Base-by-base conservation (phyloP, 345 rosid species). In the Ceriops decandra region DNA sequence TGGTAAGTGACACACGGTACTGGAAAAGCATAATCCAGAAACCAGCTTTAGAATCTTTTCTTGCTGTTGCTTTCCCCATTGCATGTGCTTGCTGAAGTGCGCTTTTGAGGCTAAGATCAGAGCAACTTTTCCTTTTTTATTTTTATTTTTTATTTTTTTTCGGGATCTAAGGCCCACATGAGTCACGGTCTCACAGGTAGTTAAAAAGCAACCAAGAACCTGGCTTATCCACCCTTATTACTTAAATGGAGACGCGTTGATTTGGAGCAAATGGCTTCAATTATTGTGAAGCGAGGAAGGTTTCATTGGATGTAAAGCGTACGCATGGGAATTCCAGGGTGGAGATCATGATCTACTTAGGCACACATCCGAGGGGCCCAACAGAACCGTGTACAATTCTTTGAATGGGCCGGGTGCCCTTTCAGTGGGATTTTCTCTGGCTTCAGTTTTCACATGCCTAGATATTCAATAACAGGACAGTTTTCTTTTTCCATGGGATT, bases 81-180 rank as follows among this genome's bases (percentile, higher is more conserved):
- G 74, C 84, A 78, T 80, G 86, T 76, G 81, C 67, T 74, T 68
- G 56, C 62, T 69, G 38, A 54, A 47, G 58, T 71, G 68, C 57
- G 63, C 57, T 56, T 67, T 73, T 70, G 62, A 26, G 53, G 24
- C 57, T 7, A 38, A 65, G 76, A 31, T 46, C 13, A 63, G 54
- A 30, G 38, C 53, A 52, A 22, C 35, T 10, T 27, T 57, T 38
- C n/a, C 8, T 22, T 68, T 59, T 11, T n/a, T n/a, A n/a, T n/a
- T 28, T 2, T 28, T 28, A 1, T 28, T 28, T 1, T 11, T 28
- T 2, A 2, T 28, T 28, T 28, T 28, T 28, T 53, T 47, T 5
- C 21, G 24, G 33, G 7, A 9, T 66, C 22, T 22, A 28, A 71
- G 61, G 65, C 80, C 72, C 75, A 63, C 70, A 24, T 36, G 24